Conservation (phyloP, 805 yeast species). For the Suhomyces sp. region DNA sequence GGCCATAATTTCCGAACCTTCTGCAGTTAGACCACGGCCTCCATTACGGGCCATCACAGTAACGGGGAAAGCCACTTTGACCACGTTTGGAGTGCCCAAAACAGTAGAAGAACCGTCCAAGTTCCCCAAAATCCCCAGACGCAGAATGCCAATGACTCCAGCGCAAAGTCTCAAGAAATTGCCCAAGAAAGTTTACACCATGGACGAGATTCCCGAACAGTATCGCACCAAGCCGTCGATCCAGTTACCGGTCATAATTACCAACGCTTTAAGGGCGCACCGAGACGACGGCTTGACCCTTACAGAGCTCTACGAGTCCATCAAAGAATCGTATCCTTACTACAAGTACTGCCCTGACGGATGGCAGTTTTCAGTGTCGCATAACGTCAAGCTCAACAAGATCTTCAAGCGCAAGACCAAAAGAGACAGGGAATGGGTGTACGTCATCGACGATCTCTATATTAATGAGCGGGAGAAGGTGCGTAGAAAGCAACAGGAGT, state of each 20-base stretch:
- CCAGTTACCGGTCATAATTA: constrained; percentile 77
- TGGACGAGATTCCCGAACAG: constrained; percentile 87
- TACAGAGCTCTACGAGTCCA: constrained; percentile 76
- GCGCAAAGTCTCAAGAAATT: constrained; percentile 45
- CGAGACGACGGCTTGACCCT: constrained; percentile 65
- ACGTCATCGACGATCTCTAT: constrained; percentile 88
- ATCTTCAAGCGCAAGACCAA: constrained; percentile 71
- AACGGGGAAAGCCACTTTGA: constrained; percentile 14
- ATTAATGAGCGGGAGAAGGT: constrained; percentile 77
- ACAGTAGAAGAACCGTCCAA: constrained; percentile 27
- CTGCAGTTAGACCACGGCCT: constrained; percentile 13
- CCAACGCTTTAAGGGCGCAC: constrained; percentile 69
- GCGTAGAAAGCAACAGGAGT: constrained; percentile 56
- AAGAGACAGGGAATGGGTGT: constrained; percentile 90
- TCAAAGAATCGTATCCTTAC: constrained; percentile 85
- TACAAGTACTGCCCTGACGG: constrained; percentile 94
- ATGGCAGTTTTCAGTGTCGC: constrained; percentile 94
- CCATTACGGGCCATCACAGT: constrained; percentile 30
- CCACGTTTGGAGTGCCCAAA: constrained; percentile 33
- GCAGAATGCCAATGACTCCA: constrained; percentile 9
- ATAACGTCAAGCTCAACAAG: constrained; percentile 81
- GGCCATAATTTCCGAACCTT: constrained; percentile 23
- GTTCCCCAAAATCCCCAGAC: constrained; percentile 32
- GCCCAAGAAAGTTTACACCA: constrained; percentile 61
- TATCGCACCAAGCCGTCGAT: constrained; percentile 80